These are phyloP conservation scores for Aspergillus unguis DNA, from an alignment of 2,329 filamentous ascomycete genomes.

Conservation along the genomic window DNA sequence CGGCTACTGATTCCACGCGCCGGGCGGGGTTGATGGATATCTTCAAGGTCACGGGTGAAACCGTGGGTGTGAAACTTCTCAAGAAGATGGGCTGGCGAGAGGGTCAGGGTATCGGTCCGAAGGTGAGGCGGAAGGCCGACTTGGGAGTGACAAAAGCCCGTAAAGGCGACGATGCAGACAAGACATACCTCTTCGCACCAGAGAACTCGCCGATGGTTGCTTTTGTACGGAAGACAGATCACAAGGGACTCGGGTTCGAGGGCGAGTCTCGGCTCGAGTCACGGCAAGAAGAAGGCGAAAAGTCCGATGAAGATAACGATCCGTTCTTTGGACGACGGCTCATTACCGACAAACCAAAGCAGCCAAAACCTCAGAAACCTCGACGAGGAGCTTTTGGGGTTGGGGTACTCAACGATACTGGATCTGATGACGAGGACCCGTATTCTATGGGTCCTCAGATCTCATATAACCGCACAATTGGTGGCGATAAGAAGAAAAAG, in stretches of 20 bases:
- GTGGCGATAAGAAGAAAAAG: conserved; percentile 75
- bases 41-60: conserved; percentile 70
- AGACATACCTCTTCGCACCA: conserved; percentile 77
- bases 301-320: conserved; percentile 28
- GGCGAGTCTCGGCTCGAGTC: conserved; percentile 36
- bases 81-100: conserved; percentile 95
- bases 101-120: conserved; percentile 88
- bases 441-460: conserved; percentile 91
- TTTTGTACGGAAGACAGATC: conserved; percentile 44
- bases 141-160: conserved; percentile 53
- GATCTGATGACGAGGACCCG: conserved; percentile 91
- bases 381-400: conserved; percentile 72
- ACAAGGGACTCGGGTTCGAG: conserved; percentile 47
- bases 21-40: conserved; percentile 65
- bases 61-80: conserved; percentile 79
- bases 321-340: conserved; percentile 39
- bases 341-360: conserved; percentile 35
- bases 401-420: conserved; percentile 85
- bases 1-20: conserved; percentile 53
- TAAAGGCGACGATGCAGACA: conserved; percentile 39
- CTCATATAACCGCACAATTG: conserved; percentile 77
- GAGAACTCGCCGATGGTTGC: conserved; percentile 67
- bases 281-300: conserved; percentile 13
- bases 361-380: conserved; percentile 53
- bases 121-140: conserved; percentile 69